Evolutionary conservation across 768 basidiomycete species (phyloP), one percentile per base, ranked within the genome.

Genomic region (Lactifluus volemus): DNA sequence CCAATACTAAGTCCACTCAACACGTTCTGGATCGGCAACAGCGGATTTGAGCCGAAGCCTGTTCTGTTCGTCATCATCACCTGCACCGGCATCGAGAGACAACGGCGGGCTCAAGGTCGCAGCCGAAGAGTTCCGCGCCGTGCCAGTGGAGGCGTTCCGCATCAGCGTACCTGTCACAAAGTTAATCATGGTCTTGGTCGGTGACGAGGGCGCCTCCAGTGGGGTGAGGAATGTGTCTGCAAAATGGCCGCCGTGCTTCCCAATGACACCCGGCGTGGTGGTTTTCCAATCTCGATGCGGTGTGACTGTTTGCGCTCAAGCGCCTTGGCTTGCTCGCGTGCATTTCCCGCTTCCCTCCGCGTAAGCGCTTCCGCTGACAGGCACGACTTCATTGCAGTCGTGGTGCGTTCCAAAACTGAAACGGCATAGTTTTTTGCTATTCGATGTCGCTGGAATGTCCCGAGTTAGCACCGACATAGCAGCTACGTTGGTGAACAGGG

Each of bases 391-490:
- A 75, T 83, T 3, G 86, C 78, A 0, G 87, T 90, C 32, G 73
- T 72, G 7, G 88, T 90, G 44, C 80, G 76, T 32, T 87, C 88
- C 88, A 88, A 90, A 9, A 77, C 81, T 1, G 87, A 88, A 5
- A 34, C 32, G 25, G 25, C 25, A 25, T 34, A 9, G 32, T 25
- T 25, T 25, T 25, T 25, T 25, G 1, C 25, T 2, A 25, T 25
- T 25, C 2, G 2, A 25, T 25, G 25, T 25, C 25, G 2, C 25
- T 25, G 25, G 25, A 25, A 25, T 25, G 25, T 25, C 25, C 25
- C 2, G 25, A 25, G 25, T 25, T 25, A 25, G 2, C 25, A 2
- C 25, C 25, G 25, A 25, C 25, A 25, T 25, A 25, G 25, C 25
- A 25, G 25, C 25, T 2, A 2, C 25, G 25, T 25, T 25, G 2